Base-by-base conservation (phyloP, 2,329 filamentous ascomycete genomes). In the Arachnomyces sp. region DNA sequence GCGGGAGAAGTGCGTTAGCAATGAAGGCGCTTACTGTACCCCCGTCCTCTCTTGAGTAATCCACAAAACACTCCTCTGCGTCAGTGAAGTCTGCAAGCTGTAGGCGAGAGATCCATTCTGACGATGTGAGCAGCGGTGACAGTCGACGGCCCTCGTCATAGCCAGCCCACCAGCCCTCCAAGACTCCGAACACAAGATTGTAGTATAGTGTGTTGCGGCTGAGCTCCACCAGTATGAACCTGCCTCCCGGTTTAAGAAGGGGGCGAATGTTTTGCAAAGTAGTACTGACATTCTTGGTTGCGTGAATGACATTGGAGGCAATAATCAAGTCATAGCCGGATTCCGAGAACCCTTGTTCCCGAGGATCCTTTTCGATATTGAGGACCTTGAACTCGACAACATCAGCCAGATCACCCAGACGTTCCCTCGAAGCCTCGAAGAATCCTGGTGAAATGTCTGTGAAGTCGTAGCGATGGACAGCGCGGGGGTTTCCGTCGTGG, bases 201-300 rank as follows among this genome's bases (percentile, higher is more conserved):
- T 39, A 17, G 7, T 42, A 42, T 3, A 43, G 45, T 7, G 33
- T 28, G 4, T 16, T 28, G 1, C 42, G 31, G 12, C 47, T 58
- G 3, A 60, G 42, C 38, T 73, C 68, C 3, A 64, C 33, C 1
- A 69, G 28, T 2, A 71, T 28, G 0, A 73, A 51, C 34, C 63
- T 61, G 0, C 68, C 69, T 1, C 65, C 67, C 1, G 69, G 62
- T 37, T 58, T 62, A 2, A 68, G 48, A 0, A 68, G 45, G 1
- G 38, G 38, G 0, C 61, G 52, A 0, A 56, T 43, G 36, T 67
- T 57, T 6, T 15, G 63, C 28, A 3, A 57, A 57, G 7, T 52
- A 12, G 49, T 39, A 9, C 47, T 62, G 36, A 15, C 43, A 34
- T 1, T 14, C 16, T 1, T 13, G 7, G 63, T 67, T 3, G 63